Percentiles rank a stretch among this genome's conserved stretches.
Conservation (phyloP, 2,329 filamentous ascomycete species). For the Ascochyta fabae region DNA sequence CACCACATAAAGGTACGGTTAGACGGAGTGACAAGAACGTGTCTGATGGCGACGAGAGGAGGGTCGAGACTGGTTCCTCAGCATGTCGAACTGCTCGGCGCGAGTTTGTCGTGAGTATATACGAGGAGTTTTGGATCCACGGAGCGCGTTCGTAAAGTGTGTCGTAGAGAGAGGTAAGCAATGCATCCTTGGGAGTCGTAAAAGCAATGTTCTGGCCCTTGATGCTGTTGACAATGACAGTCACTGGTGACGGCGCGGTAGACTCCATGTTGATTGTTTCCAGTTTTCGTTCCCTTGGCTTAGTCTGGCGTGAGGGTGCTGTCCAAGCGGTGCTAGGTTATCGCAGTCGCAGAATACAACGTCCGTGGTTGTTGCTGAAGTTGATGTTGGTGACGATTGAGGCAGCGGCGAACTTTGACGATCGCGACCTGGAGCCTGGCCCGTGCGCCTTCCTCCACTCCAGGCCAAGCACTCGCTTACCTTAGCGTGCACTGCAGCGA, state of each 20-base stretch:
- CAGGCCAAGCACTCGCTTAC: slow-evolving; percentile 18
- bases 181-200: slow-evolving; percentile 73
- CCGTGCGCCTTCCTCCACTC: slow-evolving; percentile 12
- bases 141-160: slow-evolving; percentile 65
- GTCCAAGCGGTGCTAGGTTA: not conserved
- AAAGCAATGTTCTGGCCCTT: slow-evolving; percentile 80
- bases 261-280: slow-evolving; percentile 28
- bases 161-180: slow-evolving; percentile 74
- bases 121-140: slow-evolving; percentile 59
- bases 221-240: slow-evolving; percentile 82
- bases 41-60: slow-evolving; percentile 65
- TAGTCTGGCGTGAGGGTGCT: not conserved
- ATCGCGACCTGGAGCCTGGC: slow-evolving; percentile 1
- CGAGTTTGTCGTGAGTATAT: slow-evolving; percentile 82
- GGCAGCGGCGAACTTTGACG: slow-evolving; percentile 13
- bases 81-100: slow-evolving; percentile 72
- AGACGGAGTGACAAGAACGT: slow-evolving; percentile 84
- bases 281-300: too few species aligned
- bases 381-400: not conserved
- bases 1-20: slow-evolving; percentile 79
- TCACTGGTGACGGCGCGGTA: slow-evolving; percentile 35
- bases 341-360: not conserved
- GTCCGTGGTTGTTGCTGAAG: slow-evolving; percentile 4
- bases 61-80: slow-evolving; percentile 62
- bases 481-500: slow-evolving; percentile 20